Base-by-base conservation (phyloP, 2,329 filamentous ascomycete genomes). In the Phialophora macrospora region DNA sequence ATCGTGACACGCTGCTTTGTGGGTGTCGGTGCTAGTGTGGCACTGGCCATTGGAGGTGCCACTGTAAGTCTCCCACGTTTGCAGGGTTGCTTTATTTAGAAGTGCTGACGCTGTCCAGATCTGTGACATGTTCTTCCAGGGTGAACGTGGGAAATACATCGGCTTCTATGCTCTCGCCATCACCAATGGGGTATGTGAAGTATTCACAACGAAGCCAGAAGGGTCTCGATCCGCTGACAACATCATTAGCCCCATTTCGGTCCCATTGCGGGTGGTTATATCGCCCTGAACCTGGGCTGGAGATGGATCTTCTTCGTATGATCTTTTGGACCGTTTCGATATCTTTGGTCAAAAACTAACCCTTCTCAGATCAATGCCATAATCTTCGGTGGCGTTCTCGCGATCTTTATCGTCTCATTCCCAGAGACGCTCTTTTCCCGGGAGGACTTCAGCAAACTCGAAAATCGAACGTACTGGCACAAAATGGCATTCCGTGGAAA, bases 401-500 rank as follows among this genome's bases (percentile, higher is more conserved):
- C 46, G 17, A 60, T 60, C 26, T 60, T 60, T n/a, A 22, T 58
- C 20, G 55, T 60, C 57, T 32, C 41, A 8, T 51, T 60, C 22
- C 57, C 57, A 8, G 57, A 60, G 46, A 60, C 57, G 1, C 44
- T 60, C 9, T 60, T 60, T 44, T 60, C 57, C 6, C 41, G 57
- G 20, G 41, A 34, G 12, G 57, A 60, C n/a, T 51, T 34, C 9
- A 49, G 41, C 57, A 60, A 60, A n/a, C 57, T 60, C 14, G 46
- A 49, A 28, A 60, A 51, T 28, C 57, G 26, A 28, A 60, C 44
- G 1, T 60, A 49, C 46, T 49, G 41, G 46, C 57, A 60, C 26
- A 60, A 51, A 28, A 49, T 60, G 57, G 41, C 46, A 11, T 60
- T 60, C 46, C 57, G 57, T 28, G 57, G 57, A 9, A 60, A 60